Conservation (phyloP, 2,329 filamentous ascomycete genomes). For the Colletotrichum sp. region DNA sequence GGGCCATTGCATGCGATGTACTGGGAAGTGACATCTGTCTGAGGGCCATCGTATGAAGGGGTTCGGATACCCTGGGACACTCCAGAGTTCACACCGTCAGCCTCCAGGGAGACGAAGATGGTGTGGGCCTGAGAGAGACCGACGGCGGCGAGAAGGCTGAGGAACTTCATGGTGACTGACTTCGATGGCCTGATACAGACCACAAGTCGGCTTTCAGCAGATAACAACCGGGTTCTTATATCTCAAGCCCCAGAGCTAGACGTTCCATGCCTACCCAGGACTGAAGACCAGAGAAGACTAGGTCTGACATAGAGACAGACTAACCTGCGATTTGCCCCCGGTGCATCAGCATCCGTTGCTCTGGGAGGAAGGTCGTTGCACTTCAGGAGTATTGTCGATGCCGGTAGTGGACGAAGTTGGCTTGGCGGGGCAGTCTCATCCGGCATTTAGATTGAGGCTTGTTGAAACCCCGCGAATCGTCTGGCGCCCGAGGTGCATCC, state of each 20-base stretch:
- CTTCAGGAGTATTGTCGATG: not conserved
- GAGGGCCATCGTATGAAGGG: slow-evolving; percentile 51
- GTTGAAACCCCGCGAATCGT: slow-evolving; percentile 1
- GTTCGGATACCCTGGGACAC: slow-evolving; percentile 56
- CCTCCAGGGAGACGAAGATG: slow-evolving; percentile 50
- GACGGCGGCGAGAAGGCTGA: slow-evolving; percentile 29
- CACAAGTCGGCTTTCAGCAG: not conserved
- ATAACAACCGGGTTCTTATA: not conserved
- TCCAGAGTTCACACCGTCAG: slow-evolving; percentile 48
- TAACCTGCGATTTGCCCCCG: not conserved
- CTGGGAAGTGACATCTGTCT: slow-evolving; percentile 50
- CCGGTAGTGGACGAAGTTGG: not conserved
- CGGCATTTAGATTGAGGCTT: slow-evolving; percentile 1
- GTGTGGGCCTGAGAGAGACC: slow-evolving; percentile 41
- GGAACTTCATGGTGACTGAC: slow-evolving; percentile 18
- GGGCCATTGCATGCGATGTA: slow-evolving; percentile 59
- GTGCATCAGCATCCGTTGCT: not conserved
- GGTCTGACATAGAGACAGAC: not conserved
- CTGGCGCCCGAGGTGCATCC: not conserved
- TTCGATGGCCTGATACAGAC: not conserved
- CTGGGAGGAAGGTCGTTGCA: not conserved
- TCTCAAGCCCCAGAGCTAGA: not conserved
- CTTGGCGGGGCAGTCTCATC: not conserved
- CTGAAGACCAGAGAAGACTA: not conserved
- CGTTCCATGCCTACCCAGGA: not conserved